These are phyloP conservation scores for Papiliotrema flavescens DNA, from an alignment of 1,284 basidiomycete genomes.

Conservation along the genomic window DNA sequence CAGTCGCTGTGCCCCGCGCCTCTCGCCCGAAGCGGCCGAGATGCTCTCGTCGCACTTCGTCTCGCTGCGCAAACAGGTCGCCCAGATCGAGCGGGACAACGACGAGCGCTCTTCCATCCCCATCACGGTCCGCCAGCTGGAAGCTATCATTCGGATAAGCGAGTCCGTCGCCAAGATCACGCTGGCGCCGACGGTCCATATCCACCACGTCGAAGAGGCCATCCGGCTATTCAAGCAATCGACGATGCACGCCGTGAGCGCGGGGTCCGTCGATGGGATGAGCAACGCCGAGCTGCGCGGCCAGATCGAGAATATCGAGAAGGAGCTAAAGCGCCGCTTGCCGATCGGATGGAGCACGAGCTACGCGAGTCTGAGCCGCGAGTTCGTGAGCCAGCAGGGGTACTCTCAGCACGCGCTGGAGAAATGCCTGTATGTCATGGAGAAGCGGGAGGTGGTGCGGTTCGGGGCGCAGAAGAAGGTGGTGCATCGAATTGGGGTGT, in stretches of 20 bases:
- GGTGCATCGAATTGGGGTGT: slow-evolving; percentile 42
- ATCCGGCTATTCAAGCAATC: slow-evolving; percentile 98
- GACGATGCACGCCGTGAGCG: slow-evolving; percentile 98
- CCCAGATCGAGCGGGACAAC: slow-evolving; percentile 94
- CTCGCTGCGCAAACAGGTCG: slow-evolving; percentile 86
- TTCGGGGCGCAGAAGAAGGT: slow-evolving; percentile 69
- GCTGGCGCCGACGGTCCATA: slow-evolving; percentile 76
- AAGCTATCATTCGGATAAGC: slow-evolving; percentile 98
- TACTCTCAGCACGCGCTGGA: slow-evolving; percentile 90
- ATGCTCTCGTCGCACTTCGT: slow-evolving; percentile 98
- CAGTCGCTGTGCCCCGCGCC: slow-evolving; percentile 91
- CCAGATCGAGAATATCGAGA: slow-evolving; percentile 89
- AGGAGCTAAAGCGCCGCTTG: slow-evolving; percentile 78
- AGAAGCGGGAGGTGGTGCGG: slow-evolving; percentile 90
- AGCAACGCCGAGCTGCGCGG: slow-evolving; percentile 89
- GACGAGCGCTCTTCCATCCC: slow-evolving; percentile 97
- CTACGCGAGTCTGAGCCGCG: slow-evolving; percentile 88
- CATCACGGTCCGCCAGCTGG: slow-evolving; percentile 96
- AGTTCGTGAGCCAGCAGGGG: slow-evolving; percentile 91
- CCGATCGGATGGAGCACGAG: slow-evolving; percentile 97
- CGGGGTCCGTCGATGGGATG: slow-evolving; percentile 80
- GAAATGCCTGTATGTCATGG: slow-evolving; percentile 83
- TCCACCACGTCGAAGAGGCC: slow-evolving; percentile 96
- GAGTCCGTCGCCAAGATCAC: slow-evolving; percentile 95
- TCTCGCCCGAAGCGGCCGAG: slow-evolving; percentile 90